Conservation (phyloP, 2,329 filamentous ascomycete genomes). For the Pyrenochaeta sp. region DNA sequence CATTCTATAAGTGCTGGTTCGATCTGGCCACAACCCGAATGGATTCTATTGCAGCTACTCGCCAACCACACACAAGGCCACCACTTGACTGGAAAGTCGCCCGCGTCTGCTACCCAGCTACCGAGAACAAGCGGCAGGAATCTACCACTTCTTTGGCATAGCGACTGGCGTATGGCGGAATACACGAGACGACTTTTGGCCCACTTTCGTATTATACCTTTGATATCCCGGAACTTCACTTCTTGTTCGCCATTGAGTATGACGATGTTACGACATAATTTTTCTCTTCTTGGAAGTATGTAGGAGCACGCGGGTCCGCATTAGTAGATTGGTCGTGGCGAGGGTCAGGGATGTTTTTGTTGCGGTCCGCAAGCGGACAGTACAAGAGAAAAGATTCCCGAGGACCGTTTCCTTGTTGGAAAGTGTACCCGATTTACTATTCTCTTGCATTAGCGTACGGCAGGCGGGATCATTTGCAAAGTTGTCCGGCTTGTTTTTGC, state of each 20-base stretch:
- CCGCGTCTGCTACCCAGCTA: no score
- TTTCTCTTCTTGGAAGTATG: conserved; percentile 2
- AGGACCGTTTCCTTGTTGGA: conserved; percentile 5
- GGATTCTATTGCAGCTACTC: no score
- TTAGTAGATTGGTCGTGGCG: conserved; percentile 13
- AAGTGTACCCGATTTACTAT: conserved; percentile 8
- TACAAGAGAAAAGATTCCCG: background rate
- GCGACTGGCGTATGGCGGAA: conserved; percentile 8
- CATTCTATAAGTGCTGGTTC: conserved; percentile 51
- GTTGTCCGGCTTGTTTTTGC: conserved; percentile 6
- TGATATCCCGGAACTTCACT: conserved; percentile 28
- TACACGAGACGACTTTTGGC: conserved; percentile 14
- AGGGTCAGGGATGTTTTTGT: conserved; percentile 4
- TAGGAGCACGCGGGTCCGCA: conserved; percentile 15
- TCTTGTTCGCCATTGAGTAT: conserved; percentile 24
- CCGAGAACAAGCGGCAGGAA: background rate
- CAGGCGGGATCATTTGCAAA: conserved; percentile 5
- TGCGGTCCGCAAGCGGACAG: conserved; percentile 15
- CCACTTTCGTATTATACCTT: conserved; percentile 37
- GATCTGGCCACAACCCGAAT: no score
- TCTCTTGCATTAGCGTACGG: conserved; percentile 20
- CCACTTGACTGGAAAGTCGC: background rate
- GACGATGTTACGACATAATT: conserved; percentile 33
- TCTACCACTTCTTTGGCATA: conserved; percentile 5
- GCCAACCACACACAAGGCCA: no score